Percentiles rank a stretch among this genome's conserved stretches.
Evolutionary conservation across 2,329 filamentous ascomycete species (phyloP).

Genomic region (Cladosporium sp.): DNA sequence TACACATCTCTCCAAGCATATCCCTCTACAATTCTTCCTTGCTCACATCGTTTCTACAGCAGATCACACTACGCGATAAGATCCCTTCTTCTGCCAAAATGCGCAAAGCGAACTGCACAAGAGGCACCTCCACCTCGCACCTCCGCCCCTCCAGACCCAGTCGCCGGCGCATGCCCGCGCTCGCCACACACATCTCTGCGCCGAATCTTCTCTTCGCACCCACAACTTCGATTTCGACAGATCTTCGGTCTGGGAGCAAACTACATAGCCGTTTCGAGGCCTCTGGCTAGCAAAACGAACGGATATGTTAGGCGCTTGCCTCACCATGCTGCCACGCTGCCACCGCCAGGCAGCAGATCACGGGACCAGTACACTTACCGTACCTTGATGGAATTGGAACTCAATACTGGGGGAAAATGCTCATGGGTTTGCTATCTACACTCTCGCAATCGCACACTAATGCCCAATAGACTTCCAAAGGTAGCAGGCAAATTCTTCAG

Average conservation of each 20-base stretch:
- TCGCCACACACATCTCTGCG: slow-evolving; percentile 16
- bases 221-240: background rate
- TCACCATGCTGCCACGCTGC: background rate
- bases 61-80: too few species aligned
- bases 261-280: background rate
- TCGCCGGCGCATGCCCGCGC: slow-evolving; percentile 9
- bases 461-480: background rate
- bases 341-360: background rate
- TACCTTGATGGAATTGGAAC: background rate
- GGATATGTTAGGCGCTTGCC: background rate
- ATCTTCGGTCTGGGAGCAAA: background rate
- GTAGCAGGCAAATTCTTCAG: background rate
- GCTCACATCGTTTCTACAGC: background rate
- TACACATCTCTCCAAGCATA: background rate
- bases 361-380: background rate
- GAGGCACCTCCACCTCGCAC: background rate
- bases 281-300: background rate
- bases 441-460: background rate
- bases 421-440: slow-evolving; percentile 5
- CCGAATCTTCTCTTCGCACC: slow-evolving; percentile 12
- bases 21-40: background rate
- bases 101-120: background rate
- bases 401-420: background rate
- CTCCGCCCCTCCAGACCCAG: background rate
- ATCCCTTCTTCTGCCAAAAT: background rate